A percentile compares a stretch with the other conserved stretches of the same genome.
Conservation (phyloP, 2,329 filamentous ascomycete species). For the Gaeumannomyces tritici region DNA sequence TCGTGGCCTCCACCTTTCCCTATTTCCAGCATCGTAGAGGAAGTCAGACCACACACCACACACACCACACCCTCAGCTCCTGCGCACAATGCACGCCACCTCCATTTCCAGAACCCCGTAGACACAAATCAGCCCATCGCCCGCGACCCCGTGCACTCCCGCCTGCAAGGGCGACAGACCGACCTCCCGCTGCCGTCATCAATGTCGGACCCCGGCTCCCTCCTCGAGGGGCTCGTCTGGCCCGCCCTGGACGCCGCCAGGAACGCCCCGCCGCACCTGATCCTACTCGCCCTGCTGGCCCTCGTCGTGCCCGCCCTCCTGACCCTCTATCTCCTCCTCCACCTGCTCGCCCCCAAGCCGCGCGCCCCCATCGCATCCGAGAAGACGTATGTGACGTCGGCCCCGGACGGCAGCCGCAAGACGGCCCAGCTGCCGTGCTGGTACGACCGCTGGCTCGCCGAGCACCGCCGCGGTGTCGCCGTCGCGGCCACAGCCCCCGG, state of each 20-base stretch:
- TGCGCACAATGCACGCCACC: not conserved
- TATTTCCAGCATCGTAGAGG: not conserved
- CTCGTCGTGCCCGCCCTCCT: constrained; percentile 5
- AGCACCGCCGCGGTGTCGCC: constrained; percentile 40
- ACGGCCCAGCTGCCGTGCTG: constrained; percentile 66
- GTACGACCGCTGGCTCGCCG: constrained; percentile 66
- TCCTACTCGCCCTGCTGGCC: constrained; percentile 7
- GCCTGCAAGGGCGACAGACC: too few relatives aligned
- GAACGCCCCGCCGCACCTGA: constrained; percentile 6
- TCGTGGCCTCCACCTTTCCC: not conserved
- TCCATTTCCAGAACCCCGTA: not conserved
- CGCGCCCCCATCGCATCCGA: constrained; percentile 66
- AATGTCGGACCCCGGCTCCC: not conserved
- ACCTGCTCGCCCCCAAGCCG: constrained; percentile 71
- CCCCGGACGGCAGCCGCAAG: constrained; percentile 39
- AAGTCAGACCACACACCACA: not conserved
- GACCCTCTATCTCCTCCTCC: constrained; percentile 54
- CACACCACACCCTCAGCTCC: not conserved
- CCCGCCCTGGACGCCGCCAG: constrained; percentile 1
- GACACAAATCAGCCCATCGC: not conserved
- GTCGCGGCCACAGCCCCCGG: constrained; percentile 3
- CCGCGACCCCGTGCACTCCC: not conserved
- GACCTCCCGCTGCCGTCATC: not conserved
- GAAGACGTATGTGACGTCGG: constrained; percentile 73
- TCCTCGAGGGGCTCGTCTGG: constrained; percentile 3